phyloP scores from a whole-genome alignment of 2,329 filamentous ascomycete species.

The Aquanectria penicillioides region DNA sequence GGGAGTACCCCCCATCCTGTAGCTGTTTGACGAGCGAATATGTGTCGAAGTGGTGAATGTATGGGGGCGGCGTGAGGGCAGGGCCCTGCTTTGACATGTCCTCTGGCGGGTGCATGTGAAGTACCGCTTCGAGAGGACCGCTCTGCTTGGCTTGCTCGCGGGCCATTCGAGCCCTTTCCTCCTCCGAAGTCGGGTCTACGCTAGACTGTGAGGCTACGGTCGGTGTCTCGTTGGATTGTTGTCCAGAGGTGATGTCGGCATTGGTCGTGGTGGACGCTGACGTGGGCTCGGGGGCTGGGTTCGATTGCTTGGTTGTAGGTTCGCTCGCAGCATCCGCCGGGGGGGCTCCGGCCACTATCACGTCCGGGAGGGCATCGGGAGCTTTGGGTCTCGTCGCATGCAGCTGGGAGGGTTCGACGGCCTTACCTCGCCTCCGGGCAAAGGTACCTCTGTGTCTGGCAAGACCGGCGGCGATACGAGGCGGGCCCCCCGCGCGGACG shows the following conservation, averaged over 20 bases:
- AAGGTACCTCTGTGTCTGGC: slow-evolving; percentile 57
- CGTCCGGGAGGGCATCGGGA: slow-evolving; percentile 26
- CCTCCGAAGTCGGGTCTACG: slow-evolving; percentile 21
- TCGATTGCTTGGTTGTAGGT: slow-evolving; percentile 12
- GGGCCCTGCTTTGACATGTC: slow-evolving; percentile 62
- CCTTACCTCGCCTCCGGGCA: slow-evolving; percentile 68
- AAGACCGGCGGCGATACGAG: slow-evolving; percentile 52
- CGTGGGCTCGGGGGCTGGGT: slow-evolving; percentile 16
- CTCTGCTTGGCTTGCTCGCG: slow-evolving; percentile 53
- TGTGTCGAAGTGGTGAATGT: slow-evolving; percentile 96
- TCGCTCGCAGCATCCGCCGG: background rate
- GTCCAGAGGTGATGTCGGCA: background rate
- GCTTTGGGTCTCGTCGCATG: slow-evolving; percentile 32
- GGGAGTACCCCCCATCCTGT: slow-evolving; percentile 76
- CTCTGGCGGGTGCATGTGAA: slow-evolving; percentile 57
- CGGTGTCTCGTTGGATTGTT: slow-evolving; percentile 12
- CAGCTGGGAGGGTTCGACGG: slow-evolving; percentile 62
- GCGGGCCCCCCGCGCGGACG: slow-evolving; percentile 41
- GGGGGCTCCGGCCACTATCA: slow-evolving; percentile 25
- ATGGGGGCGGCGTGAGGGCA: slow-evolving; percentile 77
- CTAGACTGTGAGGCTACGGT: slow-evolving; percentile 16
- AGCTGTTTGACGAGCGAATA: slow-evolving; percentile 89
- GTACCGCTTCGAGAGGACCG: slow-evolving; percentile 62
- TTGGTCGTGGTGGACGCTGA: slow-evolving; percentile 7
- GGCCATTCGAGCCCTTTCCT: slow-evolving; percentile 42